Conservation (phyloP, 352 stramenopile genomes). For the Globisporangium alternatum region DNA sequence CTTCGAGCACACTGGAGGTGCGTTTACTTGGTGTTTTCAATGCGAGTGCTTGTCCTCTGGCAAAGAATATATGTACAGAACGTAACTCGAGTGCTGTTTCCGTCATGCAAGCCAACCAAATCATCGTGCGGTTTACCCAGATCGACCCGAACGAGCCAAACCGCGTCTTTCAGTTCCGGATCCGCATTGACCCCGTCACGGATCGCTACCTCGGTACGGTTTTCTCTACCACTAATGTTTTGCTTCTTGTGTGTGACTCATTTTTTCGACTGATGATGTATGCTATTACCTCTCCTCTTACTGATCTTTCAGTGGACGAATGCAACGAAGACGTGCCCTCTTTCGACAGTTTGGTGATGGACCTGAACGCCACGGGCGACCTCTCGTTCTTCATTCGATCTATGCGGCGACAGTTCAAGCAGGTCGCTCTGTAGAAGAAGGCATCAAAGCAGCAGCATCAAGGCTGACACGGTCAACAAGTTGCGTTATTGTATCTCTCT, state of each 20-base stretch:
- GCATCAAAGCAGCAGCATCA: not conserved
- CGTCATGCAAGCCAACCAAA: constrained; percentile 40
- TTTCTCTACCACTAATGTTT: not conserved
- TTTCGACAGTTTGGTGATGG: constrained; percentile 44
- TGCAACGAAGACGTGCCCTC: constrained; percentile 52
- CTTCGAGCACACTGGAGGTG: constrained; percentile 64
- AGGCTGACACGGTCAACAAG: not conserved
- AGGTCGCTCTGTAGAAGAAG: constrained; percentile 31
- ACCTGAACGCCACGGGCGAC: constrained; percentile 65
- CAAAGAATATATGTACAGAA: not conserved
- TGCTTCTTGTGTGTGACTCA: not conserved
- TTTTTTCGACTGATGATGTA: not conserved
- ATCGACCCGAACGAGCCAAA: constrained; percentile 52
- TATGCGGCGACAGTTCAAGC: constrained; percentile 79
- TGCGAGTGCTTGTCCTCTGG: not conserved
- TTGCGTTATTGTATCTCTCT: constrained; percentile 13
- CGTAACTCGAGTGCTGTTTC: constrained; percentile 5
- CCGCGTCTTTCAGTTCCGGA: constrained; percentile 70
- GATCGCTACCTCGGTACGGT: constrained; percentile 60
- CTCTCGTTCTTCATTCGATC: constrained; percentile 73
- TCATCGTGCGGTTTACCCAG: constrained; percentile 68
- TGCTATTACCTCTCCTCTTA: not conserved
- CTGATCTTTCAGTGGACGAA: constrained; percentile 43
- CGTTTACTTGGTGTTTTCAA: not conserved
- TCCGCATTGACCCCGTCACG: constrained; percentile 56